Base-by-base conservation (phyloP, 2,329 filamentous ascomycete species). In the Magnaporthales sp. region DNA sequence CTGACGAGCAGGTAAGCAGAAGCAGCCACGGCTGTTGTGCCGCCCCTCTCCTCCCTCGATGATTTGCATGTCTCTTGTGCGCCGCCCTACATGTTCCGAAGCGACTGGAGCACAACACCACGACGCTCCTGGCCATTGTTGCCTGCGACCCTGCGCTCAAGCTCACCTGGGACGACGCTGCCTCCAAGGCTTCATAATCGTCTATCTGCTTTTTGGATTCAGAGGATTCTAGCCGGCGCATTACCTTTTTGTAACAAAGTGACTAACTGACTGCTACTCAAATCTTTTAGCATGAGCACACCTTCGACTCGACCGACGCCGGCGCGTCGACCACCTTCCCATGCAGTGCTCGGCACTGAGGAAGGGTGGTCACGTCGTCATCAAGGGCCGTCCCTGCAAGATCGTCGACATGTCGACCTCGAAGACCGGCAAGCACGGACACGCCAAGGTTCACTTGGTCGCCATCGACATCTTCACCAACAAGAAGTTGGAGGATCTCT, bases 401-500 rank as follows among this genome's bases (percentile, higher is more conserved):
- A 99, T 99, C 77, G 92, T 98, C 82, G 95, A 99, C 79, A 99
- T 99, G 96, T 97, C 93, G 75, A 99, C 95, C 86, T 99, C 95
- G 82, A 99, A 99, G 93, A 99, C 95, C 74, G 95, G 95, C 84
- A 99, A 99, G 92, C 95, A 99, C 91, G 95, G 95, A 82, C 96
- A 99, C 91, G 95, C 95, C 84, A 99, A 99, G 90, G 95, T 99
- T 81, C 94, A 99, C 85, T 85, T 99, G 76, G 91, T 97, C 77
- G 95, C 93, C 79, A 89, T 96, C 80, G 95, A 99, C 81, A 98
- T 99, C 86, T 99, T 99, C 90, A 99, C 93, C 73, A 87, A 87
- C 88, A 99, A 97, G 92, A 99, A 99, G 90, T 88, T 97, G 73
- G 95, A 99, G 86, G 96, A 99, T 85, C 89, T 99, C 71, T 97